Conservation (phyloP, 108 stramenopile species). For the Aurantiochytrium sp. region DNA sequence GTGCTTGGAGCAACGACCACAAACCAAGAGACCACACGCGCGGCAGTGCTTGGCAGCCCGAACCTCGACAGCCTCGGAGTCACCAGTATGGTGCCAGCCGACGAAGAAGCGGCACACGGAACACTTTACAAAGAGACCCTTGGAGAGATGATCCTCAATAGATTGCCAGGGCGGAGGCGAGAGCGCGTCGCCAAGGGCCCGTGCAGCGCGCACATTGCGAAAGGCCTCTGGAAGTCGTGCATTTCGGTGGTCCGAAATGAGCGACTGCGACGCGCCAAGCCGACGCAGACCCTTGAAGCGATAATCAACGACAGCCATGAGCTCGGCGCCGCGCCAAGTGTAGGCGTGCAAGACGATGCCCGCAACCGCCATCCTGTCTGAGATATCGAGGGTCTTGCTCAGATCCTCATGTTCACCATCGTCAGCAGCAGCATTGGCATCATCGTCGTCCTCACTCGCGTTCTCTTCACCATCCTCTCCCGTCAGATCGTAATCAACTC, state of each 20-base stretch:
- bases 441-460: constrained; percentile 16
- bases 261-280: not conserved
- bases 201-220: not conserved
- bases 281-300: constrained; percentile 43
- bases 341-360: not conserved
- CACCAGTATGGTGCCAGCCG: not conserved
- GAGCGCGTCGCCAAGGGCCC: not conserved
- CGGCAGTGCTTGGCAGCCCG: constrained; percentile 88
- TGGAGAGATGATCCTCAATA: not conserved
- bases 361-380: not conserved
- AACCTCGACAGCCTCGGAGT: not conserved
- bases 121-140: not conserved
- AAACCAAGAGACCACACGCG: constrained; percentile 82
- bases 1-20: constrained; percentile 80
- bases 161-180: not conserved
- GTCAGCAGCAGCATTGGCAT: constrained; percentile 35
- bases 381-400: constrained; percentile 52
- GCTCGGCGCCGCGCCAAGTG: constrained; percentile 36
- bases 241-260: not conserved
- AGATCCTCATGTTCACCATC: constrained; percentile 73
- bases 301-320: constrained; percentile 37
- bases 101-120: not conserved
- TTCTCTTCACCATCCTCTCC: constrained; percentile 45
- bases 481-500: constrained; percentile 59
- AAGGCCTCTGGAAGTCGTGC: not conserved